Conservation (phyloP, 1,139 yeast genomes). For the Suhomyces terraborum region DNA sequence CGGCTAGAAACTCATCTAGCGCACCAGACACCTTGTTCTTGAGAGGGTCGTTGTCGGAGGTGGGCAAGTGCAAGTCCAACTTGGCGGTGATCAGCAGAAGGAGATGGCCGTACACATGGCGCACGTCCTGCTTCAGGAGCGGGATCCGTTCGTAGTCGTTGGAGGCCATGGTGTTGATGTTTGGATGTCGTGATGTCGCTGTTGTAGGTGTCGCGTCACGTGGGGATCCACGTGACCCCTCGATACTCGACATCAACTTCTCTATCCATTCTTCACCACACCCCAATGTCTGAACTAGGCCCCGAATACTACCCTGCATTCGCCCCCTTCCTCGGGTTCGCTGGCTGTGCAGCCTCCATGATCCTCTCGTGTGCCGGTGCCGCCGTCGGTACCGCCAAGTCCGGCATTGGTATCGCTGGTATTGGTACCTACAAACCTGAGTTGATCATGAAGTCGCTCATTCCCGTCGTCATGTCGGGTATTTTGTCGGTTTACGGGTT, state of each 20-base stretch:
- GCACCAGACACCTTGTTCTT: constrained; percentile 44
- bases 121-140: constrained; percentile 52
- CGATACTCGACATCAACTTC: too few relatives aligned
- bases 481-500: constrained; percentile 94
- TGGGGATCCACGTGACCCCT: neutral
- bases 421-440: constrained; percentile 85
- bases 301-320: constrained; percentile 77
- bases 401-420: constrained; percentile 96
- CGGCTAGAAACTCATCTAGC: constrained; percentile 47
- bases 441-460: constrained; percentile 76
- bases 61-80: constrained; percentile 52
- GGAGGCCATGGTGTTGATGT: constrained; percentile 3
- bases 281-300: constrained; percentile 35
- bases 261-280: neutral
- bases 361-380: constrained; percentile 92
- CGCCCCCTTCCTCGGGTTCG: constrained; percentile 95
- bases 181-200: constrained; percentile 1
- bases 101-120: constrained; percentile 47
- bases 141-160: constrained; percentile 38
- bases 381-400: constrained; percentile 97
- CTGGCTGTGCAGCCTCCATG: constrained; percentile 93
- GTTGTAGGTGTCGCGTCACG: neutral
- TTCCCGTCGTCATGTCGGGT: constrained; percentile 98
- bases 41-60: constrained; percentile 46
- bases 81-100: constrained; percentile 41